These are phyloP conservation scores for Carex scoparia DNA, from an alignment of 176 grass and related monocot genomes.

Conservation along the genomic window DNA sequence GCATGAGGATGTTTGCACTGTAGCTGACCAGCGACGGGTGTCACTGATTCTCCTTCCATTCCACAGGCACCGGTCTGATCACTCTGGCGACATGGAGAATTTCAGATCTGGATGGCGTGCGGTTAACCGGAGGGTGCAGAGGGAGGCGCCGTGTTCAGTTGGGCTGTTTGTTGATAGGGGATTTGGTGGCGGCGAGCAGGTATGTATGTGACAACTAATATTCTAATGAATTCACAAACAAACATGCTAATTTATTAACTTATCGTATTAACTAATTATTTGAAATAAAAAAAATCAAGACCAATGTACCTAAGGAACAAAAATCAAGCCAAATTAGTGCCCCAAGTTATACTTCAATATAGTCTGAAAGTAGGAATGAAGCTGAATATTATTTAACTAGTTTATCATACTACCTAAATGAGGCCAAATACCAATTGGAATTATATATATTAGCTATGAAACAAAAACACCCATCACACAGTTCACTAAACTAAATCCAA, in stretches of 20 bases:
- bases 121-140: slow-evolving; percentile 54
- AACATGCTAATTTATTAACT: background rate
- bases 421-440: background rate
- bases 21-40: slow-evolving; percentile 71
- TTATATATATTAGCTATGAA: background rate
- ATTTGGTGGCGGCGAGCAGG: slow-evolving; percentile 62
- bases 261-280: background rate
- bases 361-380: too few species aligned
- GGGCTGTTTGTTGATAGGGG: slow-evolving; percentile 66
- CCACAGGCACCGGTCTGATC: slow-evolving; percentile 38
- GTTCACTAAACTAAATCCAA: background rate
- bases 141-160: slow-evolving; percentile 70
- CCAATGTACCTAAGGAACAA: background rate
- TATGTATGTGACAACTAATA: background rate
- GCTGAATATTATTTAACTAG: background rate
- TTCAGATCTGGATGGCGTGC: slow-evolving; percentile 55
- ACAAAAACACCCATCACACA: background rate
- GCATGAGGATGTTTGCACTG: slow-evolving; percentile 66
- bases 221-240: too few species aligned
- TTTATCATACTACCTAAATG: background rate
- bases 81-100: slow-evolving; percentile 44
- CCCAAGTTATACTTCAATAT: background rate
- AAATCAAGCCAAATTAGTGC: background rate
- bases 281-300: background rate
- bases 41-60: slow-evolving; percentile 69